Base-by-base conservation (phyloP, 2,329 filamentous ascomycete genomes). In the Didymella keratinophila region DNA sequence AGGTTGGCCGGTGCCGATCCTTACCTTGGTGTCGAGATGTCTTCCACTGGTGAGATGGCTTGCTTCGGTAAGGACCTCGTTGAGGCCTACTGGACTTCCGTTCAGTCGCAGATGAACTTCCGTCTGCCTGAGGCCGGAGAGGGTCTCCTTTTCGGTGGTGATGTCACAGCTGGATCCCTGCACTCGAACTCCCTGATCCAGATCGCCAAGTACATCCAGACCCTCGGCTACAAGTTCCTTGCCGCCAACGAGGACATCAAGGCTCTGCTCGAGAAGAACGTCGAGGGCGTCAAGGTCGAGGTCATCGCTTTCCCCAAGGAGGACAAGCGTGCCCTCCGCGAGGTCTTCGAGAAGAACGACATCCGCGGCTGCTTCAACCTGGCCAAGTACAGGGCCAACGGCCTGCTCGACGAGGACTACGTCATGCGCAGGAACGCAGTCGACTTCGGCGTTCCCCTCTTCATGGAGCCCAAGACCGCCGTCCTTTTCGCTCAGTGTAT, bases 71-170 rank as follows among this genome's bases (percentile, higher is more conserved):
- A 95, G 82, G 85, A 97, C 74, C 86, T 99, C 11, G 85, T 98
- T 48, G 95, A 99, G 78, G 95, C 95, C 52, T 99, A 99, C 87
- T 99, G 95, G 95, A 85, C 93, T 25, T 96, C 93, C 18, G 84
- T 97, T 62, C 95, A 99, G 81, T 95, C 92, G 20, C 94, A 92
- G 71, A 99, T 98, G 94, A 99, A 98, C 87, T 98, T 98, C 91
- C 92, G 93, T 69, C 87, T 97, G 72, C 95, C 95, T 42, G 89
- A 96, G 78, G 91, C 93, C 52, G 95, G 95, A 66, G 93, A 97
- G 84, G 94, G 95, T 81, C 88, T 99, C 58, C 88, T 99, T 52
- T 92, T 99, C 66, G 95, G 95, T 65, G 95, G 95, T 70, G 92
- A 97, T 76, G 81, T 87, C 61, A 83, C 82, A 67, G 47, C 63